These are phyloP conservation scores for Fraxinus americana DNA, from an alignment of 257 asterid species.

Conservation along the genomic window DNA sequence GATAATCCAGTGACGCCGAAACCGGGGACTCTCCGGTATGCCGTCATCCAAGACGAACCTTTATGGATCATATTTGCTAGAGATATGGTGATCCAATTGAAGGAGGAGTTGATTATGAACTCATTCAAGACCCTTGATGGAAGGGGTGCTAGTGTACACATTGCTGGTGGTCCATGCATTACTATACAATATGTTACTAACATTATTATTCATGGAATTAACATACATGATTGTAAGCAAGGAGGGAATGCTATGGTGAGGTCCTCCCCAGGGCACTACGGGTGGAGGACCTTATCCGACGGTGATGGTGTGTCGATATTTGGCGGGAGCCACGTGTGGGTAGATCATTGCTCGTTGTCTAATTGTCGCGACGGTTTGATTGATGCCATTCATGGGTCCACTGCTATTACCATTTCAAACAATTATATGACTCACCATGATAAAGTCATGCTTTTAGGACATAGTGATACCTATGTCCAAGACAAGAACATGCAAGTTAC, in stretches of 20 bases:
- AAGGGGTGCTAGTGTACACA: slow-evolving; percentile 79
- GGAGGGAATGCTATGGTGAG: slow-evolving; percentile 85
- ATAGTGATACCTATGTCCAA: slow-evolving; percentile 53
- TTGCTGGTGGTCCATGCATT: slow-evolving; percentile 81
- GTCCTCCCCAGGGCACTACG: slow-evolving; percentile 63
- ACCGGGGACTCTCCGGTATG: slow-evolving; percentile 78
- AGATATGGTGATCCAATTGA: slow-evolving; percentile 75
- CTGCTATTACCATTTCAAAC: slow-evolving; percentile 70
- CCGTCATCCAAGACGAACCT: slow-evolving; percentile 66
- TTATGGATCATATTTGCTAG: slow-evolving; percentile 75
- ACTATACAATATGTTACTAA: slow-evolving; percentile 75
- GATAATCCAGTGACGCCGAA: slow-evolving; percentile 56
- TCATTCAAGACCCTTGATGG: slow-evolving; percentile 86
- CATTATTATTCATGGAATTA: slow-evolving; percentile 70
- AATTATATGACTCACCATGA: slow-evolving; percentile 74
- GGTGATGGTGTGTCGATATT: slow-evolving; percentile 85
- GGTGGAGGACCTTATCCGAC: slow-evolving; percentile 73
- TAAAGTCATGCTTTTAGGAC: slow-evolving; percentile 85
- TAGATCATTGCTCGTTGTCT: slow-evolving; percentile 73
- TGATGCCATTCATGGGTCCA: slow-evolving; percentile 73
- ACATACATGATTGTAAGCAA: slow-evolving; percentile 76
- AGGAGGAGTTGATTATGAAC: slow-evolving; percentile 82
- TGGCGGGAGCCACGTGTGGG: slow-evolving; percentile 80
- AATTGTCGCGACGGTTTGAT: slow-evolving; percentile 68
- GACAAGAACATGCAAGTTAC: slow-evolving; percentile 79